Evolutionary conservation across 495 filamentous ascomycete species (phyloP), one percentile per base, ranked within the genome.

Genomic region (Chlorociboria aeruginascens): DNA sequence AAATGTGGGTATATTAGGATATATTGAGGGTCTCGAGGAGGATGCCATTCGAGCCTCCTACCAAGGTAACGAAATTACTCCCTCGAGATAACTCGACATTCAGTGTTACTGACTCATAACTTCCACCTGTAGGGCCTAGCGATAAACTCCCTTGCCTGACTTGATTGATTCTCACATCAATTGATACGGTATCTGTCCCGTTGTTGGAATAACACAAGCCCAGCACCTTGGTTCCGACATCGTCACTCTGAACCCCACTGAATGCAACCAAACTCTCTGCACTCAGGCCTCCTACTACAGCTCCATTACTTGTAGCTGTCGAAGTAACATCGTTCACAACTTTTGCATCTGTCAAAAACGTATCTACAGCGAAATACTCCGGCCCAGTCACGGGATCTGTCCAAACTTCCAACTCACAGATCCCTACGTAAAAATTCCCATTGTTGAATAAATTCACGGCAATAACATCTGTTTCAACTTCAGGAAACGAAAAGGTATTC

Each of bases 391-490:
- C 25, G 17, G 61, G 54, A 8, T 56, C 60, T 11, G 51, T 56
- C 64, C 63, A 67, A n/a, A 67, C 60, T 39, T 67, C 61, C 13
- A 67, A 48, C 46, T 67, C 64, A 43, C 61, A 62, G 14, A 67
- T 43, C 7, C 61, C 64, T 8, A 67, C 64, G 25, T 41, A 63
- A 16, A 55, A 39, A 0, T 50, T 34, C 3, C 46, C 32, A 32
- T 55, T 48, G 8, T 59, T 63, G 42, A 52, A 64, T 53, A 67
- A 20, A 31, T 62, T 63, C 29, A 67, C 53, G 1, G 58, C 53
- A 30, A 67, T 11, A 10, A 61, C 61, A 7, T 52, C 48, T 3
- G 63, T 64, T 40, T 63, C 60, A 0, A 50, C 50, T 30, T 38
- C 16, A 6, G 49, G 53, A 35, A 70, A 69, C 29, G 37, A 51